Conservation (phyloP, 2,329 filamentous ascomycete species). For the Diplodia scrobiculata region DNA sequence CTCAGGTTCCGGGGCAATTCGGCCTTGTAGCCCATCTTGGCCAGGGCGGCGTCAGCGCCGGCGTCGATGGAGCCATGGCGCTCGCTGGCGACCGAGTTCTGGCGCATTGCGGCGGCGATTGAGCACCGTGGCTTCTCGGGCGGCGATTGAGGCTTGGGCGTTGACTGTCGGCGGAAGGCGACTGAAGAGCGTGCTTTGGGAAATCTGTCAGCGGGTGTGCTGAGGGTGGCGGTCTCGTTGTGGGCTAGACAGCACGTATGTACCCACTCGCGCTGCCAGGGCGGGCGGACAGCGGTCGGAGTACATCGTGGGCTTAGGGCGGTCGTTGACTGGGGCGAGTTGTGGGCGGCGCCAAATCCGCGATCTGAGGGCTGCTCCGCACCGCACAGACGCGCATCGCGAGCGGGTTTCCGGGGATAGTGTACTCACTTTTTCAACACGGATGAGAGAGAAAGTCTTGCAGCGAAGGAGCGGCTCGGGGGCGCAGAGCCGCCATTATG, state of each 20-base stretch:
- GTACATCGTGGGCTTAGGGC: neutral
- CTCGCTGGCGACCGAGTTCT: constrained; percentile 9
- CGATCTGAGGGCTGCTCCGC: constrained; percentile 8
- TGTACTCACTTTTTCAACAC: neutral
- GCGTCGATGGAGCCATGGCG: constrained; percentile 28
- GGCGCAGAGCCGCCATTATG: constrained; percentile 23
- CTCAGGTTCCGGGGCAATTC: constrained; percentile 67
- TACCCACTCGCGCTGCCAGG: neutral
- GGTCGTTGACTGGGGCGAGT: neutral
- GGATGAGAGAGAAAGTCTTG: neutral
- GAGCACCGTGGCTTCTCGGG: constrained; percentile 9
- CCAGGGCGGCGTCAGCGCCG: constrained; percentile 61
- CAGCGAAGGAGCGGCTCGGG: neutral
- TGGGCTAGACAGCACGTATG: constrained; percentile 1
- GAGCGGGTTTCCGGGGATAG: neutral
- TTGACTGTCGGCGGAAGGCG: neutral
- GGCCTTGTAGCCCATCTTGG: constrained; percentile 67
- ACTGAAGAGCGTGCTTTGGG: neutral
- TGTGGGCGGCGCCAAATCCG: neutral
- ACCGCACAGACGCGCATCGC: constrained; percentile 9
- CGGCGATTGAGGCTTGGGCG: neutral
- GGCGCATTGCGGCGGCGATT: constrained; percentile 26
- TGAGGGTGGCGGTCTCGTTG: neutral
- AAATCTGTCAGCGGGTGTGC: constrained; percentile 4
- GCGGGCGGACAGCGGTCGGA: constrained; percentile 22